Base-by-base conservation (phyloP, 1,139 yeast species). In the Protomyces lactucae-debilis region DNA sequence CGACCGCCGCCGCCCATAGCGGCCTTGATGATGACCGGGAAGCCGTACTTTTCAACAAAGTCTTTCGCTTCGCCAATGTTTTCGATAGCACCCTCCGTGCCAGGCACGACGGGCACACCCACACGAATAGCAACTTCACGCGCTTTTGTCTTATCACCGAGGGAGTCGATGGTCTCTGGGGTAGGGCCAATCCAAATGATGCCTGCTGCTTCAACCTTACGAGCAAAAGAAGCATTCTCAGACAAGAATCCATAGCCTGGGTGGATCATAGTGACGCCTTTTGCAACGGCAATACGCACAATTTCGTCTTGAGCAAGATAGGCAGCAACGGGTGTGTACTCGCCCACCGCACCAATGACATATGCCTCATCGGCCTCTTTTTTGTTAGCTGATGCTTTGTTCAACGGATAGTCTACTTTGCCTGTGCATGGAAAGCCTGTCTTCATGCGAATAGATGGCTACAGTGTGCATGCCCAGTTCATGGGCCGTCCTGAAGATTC, bases 1-100 rank as follows among this genome's bases (percentile, higher is more conserved):
- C 99, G 86, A 74, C 99, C 99, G 82, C 99, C 99, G 79, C 99
- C 99, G 76, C 99, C 99, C 75, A 88, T 93, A 55, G 99, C 99
- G 54, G 99, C 99, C 79, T 93, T 93, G 77, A 93, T 92, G 76
- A 93, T 93, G 60, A 93, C 98, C 9, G 99, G 99, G 78, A 76
- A 92, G 32, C 99, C 99, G 76, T 92, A 82, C 76, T 89, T 73
- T 52, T 79, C 83, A 43, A 91, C 97, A 74, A 93, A 93, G 12
- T 76, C 84, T 69, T 78, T 73, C 21, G 98, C 99, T 71, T 93
- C 91, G 60, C 82, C 86, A 39, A 86, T 87, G 28, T 82, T 73
- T 66, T 86, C 93, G 75, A 95, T 91, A 69, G 99, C 98, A 45
- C 98, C 99, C 10, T 95, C 96, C 21, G 99, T 91, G 74, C 99